Percentiles rank a stretch among this genome's conserved stretches.
Conservation (phyloP, 495 filamentous ascomycete species). For the Penicillium odoratum region DNA sequence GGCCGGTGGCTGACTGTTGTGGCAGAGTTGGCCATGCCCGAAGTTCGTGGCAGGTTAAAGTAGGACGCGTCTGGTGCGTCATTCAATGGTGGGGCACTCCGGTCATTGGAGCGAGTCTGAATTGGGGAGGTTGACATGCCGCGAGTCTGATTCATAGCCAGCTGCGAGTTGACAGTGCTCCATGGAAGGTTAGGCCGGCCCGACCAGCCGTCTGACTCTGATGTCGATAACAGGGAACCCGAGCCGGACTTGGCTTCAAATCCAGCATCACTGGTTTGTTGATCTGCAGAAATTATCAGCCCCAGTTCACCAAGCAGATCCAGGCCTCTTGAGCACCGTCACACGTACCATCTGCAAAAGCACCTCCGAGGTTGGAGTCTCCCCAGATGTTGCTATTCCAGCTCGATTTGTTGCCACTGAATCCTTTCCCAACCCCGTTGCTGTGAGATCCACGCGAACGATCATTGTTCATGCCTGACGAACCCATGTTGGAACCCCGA, state of each 20-base stretch:
- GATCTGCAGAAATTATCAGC: conserved; percentile 22
- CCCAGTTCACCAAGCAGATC: background rate
- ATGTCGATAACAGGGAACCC: conserved; percentile 62
- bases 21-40: conserved; percentile 27
- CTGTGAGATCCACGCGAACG: conserved; percentile 37
- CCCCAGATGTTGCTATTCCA: conserved; percentile 65
- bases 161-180: conserved; percentile 51
- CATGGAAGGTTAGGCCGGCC: conserved; percentile 51
- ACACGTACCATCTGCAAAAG: conserved; percentile 44
- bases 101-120: conserved; percentile 45
- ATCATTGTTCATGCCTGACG: conserved; percentile 43
- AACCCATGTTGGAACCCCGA: conserved; percentile 39
- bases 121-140: conserved; percentile 51
- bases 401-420: conserved; percentile 48
- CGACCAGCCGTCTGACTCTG: conserved; percentile 61
- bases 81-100: conserved; percentile 35
- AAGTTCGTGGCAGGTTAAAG: conserved; percentile 38
- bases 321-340: background rate
- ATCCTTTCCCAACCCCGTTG: conserved; percentile 42
- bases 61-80: conserved; percentile 46
- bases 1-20: conserved; percentile 29
- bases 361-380: conserved; percentile 50
- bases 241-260: conserved; percentile 62
- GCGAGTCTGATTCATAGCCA: conserved; percentile 44
- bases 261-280: conserved; percentile 30